Evolutionary conservation across 192 early-diverging fungal species (phyloP), one percentile per base, ranked within the genome.

Genomic region (Umbelopsis ramanniana): DNA sequence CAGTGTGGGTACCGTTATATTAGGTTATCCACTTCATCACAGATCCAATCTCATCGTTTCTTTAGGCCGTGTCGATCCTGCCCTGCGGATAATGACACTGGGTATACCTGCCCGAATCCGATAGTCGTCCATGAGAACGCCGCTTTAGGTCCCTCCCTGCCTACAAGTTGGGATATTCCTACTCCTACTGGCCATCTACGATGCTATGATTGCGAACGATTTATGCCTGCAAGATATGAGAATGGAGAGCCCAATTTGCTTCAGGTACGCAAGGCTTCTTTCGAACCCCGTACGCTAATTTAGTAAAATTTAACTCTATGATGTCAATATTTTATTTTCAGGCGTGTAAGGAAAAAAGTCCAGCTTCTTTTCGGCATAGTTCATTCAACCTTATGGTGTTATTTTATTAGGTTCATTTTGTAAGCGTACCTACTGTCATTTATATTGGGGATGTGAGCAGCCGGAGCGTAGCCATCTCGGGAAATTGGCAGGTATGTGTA

Each of bases 391-490:
- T 11, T 43, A 43, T 19, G 26, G 19, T 29, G 15, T 37, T 63
- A 37, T 37, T 37, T 10, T 63, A 8, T 63, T 63, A 63, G 57
- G 57, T 26, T 63, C 57, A 37, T 63, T 63, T 26, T 63, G 57
- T 19, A 63, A 63, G 33, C 57, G 57, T 6, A 63, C 57, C 2
- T 63, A 63, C 33, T 63, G 57, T n/a, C 57, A 63, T 37, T 35
- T 63, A 17, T 63, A 63, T 63, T 63, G 57, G 57, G 57, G 57
- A 6, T 63, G 57, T 37, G 57, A 63, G 33, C 57, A 63, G 26
- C 57, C 57, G 26, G 57, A 63, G 14, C 26, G 57, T 17, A 63
- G 57, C 33, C 57, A 63, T 26, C 57, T 63, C 3, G 57, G 57
- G 3, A 63, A 63, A 17, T 14, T 63, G 57, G 6, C 33, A 21